Evolutionary conservation across 163 green algal genomes (phyloP).

Genomic region (Prototheca wickerhamii): DNA sequence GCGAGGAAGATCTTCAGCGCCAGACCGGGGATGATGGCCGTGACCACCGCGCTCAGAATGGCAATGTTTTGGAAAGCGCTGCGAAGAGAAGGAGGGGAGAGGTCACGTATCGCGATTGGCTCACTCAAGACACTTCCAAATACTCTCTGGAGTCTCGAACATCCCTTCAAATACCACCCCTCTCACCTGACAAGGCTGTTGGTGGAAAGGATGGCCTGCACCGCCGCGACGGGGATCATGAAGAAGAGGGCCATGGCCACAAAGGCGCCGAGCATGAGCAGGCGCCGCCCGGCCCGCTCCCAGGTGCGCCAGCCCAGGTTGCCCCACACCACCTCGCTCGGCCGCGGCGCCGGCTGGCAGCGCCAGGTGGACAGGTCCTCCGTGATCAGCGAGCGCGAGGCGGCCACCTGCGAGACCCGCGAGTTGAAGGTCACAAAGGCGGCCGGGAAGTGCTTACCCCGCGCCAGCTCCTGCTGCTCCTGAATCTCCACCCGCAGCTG

Average conservation of each 20-base stretch:
- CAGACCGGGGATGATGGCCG: constrained; percentile 46
- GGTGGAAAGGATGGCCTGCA: constrained; percentile 40
- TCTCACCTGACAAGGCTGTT: constrained; percentile 22
- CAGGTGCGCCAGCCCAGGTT: constrained; percentile 21
- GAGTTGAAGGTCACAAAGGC: constrained; percentile 47
- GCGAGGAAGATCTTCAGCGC: constrained; percentile 56
- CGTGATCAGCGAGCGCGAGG: constrained; percentile 11
- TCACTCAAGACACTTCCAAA: no score
- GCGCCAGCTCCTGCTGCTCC: constrained; percentile 16
- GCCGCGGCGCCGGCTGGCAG: constrained; percentile 13
- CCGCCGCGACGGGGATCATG: constrained; percentile 37
- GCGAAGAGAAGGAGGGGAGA: constrained; percentile 2
- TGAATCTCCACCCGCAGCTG: constrained; percentile 30
- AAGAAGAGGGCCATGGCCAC: constrained; percentile 42
- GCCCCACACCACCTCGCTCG: constrained; percentile 24
- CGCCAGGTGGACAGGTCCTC: constrained; percentile 25
- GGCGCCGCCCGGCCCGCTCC: constrained; percentile 9
- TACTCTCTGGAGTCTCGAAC: not conserved
- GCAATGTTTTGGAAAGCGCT: constrained; percentile 20
- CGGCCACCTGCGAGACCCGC: constrained; percentile 14
- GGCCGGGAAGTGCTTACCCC: constrained; percentile 8
- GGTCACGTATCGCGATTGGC: not conserved
- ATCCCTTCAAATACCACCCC: not conserved
- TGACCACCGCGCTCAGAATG: constrained; percentile 30
- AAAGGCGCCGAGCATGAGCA: constrained; percentile 18